Evolutionary conservation across 139 green algal genomes (phyloP).

Genomic region (Nannochloris sp.): DNA sequence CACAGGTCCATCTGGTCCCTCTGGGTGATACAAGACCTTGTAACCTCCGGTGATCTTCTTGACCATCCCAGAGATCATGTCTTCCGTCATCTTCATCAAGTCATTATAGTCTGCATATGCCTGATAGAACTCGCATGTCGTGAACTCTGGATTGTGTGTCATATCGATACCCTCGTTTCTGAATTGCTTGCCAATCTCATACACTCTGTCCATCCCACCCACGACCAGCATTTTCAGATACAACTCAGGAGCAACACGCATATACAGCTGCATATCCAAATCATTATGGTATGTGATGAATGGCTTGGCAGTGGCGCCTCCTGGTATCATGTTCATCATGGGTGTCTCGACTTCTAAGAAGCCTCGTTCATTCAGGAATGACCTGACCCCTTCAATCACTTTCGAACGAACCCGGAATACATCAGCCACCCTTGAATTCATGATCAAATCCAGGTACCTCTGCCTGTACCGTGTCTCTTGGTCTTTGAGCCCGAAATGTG

Average conservation of each 20-base stretch:
- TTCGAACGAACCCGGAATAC: slow-evolving; percentile 76
- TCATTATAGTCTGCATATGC: slow-evolving; percentile 98
- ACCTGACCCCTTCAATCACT: slow-evolving; percentile 83
- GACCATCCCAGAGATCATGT: slow-evolving; percentile 89
- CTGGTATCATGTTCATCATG: slow-evolving; percentile 91
- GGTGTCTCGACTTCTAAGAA: slow-evolving; percentile 95
- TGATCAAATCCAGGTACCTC: slow-evolving; percentile 96
- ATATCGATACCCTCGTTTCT: slow-evolving; percentile 97
- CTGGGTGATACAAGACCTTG: slow-evolving; percentile 89
- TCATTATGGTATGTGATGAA: slow-evolving; percentile 99
- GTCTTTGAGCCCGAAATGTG: slow-evolving; percentile 72
- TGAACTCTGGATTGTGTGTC: slow-evolving; percentile 99
- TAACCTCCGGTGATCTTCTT: slow-evolving; percentile 80
- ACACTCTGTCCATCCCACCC: slow-evolving; percentile 94
- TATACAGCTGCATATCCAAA: slow-evolving; percentile 96
- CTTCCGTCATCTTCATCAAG: slow-evolving; percentile 93
- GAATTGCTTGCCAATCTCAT: slow-evolving; percentile 76
- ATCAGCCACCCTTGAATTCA: slow-evolving; percentile 56
- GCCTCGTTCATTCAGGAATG: slow-evolving; percentile 77
- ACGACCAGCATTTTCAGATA: slow-evolving; percentile 99
- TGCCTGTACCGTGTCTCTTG: slow-evolving; percentile 95
- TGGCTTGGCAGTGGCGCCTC: slow-evolving; percentile 83
- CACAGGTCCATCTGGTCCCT: slow-evolving; percentile 70
- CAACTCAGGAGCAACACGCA: slow-evolving; percentile 97
- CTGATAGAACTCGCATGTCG: slow-evolving; percentile 97